Evolutionary conservation across 768 basidiomycete species (phyloP).

Genomic region (Amanita thiersii): DNA sequence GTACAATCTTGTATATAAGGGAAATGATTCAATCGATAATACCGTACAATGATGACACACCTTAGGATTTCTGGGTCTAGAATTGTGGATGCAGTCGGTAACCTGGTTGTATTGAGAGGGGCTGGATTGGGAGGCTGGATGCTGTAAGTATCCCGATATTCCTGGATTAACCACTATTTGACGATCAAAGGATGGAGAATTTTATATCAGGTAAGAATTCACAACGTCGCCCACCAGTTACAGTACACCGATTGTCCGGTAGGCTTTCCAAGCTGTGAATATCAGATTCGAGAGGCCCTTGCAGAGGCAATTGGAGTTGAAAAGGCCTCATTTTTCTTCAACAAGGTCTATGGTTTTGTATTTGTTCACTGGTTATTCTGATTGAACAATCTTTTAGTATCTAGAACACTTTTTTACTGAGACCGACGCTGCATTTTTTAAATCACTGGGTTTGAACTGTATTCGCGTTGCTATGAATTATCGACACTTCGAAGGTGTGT

Average conservation of each 20-base stretch:
- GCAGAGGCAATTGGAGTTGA: conserved; percentile 53
- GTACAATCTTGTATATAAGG: no score
- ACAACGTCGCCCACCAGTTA: no score
- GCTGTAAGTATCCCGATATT: conserved; percentile 60
- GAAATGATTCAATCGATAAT: no score
- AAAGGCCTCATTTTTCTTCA: conserved; percentile 75
- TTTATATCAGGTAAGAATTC: conserved; percentile 60
- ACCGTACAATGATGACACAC: no score
- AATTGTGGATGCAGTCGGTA: conserved; percentile 47
- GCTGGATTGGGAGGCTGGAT: conserved; percentile 84
- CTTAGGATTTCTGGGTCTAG: conserved; percentile 52
- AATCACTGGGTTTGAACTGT: conserved; percentile 71
- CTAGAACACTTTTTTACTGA: conserved; percentile 80
- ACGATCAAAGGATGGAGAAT: conserved; percentile 58
- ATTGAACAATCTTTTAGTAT: conserved; percentile 37
- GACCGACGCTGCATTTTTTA: conserved; percentile 69
- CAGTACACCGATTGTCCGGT: no score
- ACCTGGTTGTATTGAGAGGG: conserved; percentile 56
- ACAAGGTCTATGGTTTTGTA: conserved; percentile 45
- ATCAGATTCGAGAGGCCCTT: conserved; percentile 68
- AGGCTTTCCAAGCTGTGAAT: conserved; percentile 79
- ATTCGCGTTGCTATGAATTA: conserved; percentile 74
- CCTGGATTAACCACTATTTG: no score
- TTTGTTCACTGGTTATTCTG: background rate
- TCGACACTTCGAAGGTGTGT: conserved; percentile 57